phyloP scores from a whole-genome alignment of 768 basidiomycete species.

The Tylopilus sp. region DNA sequence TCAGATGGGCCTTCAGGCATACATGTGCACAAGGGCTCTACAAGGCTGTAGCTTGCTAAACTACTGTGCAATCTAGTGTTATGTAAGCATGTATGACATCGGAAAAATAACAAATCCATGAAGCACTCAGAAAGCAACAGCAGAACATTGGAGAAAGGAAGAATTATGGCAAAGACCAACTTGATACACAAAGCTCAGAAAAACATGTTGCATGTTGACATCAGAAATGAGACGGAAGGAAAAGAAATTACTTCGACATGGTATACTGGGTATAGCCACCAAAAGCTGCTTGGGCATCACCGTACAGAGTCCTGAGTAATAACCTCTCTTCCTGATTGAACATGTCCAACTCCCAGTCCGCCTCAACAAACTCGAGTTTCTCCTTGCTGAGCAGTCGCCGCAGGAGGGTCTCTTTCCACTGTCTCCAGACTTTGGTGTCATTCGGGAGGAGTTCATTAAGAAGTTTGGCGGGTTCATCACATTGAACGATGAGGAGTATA shows the following conservation, averaged over 20 bases:
- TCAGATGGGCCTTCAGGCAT: too few species aligned
- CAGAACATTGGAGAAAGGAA: too few species aligned
- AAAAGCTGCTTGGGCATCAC: constrained; percentile 25
- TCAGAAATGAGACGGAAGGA: neutral
- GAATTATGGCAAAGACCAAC: neutral
- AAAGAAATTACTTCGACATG: constrained; percentile 7
- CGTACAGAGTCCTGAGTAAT: constrained; percentile 23
- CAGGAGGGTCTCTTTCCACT: constrained; percentile 22
- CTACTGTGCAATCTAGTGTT: too few species aligned
- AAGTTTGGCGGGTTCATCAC: constrained; percentile 19
- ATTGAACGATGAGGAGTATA: constrained; percentile 18
- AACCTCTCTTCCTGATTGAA: constrained; percentile 15
- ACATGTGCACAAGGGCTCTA: too few species aligned
- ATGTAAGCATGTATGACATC: too few species aligned
- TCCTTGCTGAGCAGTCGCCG: constrained; percentile 14
- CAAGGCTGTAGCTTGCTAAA: too few species aligned
- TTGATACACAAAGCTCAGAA: neutral
- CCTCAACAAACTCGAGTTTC: constrained; percentile 19
- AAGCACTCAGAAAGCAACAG: neutral
- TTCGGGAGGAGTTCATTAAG: constrained; percentile 24
- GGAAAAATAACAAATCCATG: neutral
- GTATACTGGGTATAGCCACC: constrained; percentile 15
- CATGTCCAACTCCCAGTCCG: constrained; percentile 21
- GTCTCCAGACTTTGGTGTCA: constrained; percentile 29
- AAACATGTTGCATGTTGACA: neutral